These are phyloP conservation scores for Parascedosporium putredinis DNA, from an alignment of 2,329 filamentous ascomycete species.

Conservation along the genomic window DNA sequence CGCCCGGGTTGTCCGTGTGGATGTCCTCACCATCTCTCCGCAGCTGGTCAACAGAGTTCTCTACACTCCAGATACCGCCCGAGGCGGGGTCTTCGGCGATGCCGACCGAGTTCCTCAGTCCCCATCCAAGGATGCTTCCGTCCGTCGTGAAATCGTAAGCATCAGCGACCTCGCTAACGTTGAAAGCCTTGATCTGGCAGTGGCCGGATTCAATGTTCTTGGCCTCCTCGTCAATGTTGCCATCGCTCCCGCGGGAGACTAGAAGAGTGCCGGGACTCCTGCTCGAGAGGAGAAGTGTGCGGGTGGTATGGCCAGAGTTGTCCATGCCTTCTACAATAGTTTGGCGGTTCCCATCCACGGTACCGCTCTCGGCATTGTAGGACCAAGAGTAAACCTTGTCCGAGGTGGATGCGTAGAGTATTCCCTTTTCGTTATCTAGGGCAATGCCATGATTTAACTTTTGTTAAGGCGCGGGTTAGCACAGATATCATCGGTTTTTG, in stretches of 20 bases:
- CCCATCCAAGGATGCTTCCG: conserved; percentile 46
- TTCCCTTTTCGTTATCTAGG: conserved; percentile 33
- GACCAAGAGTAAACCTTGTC: conserved; percentile 46
- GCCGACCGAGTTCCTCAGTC: conserved; percentile 59
- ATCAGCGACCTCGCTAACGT: conserved; percentile 15
- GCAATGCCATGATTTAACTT: conserved; percentile 41
- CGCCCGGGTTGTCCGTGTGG: conserved; percentile 57
- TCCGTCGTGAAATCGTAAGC: conserved; percentile 32
- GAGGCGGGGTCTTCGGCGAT: conserved; percentile 45
- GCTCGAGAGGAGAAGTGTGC: conserved; percentile 49
- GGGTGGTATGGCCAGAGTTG: conserved; percentile 47
- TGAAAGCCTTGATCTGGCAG: conserved; percentile 47
- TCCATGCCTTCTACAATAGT: conserved; percentile 48
- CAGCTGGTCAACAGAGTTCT: conserved; percentile 57
- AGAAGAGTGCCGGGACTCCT: conserved; percentile 42
- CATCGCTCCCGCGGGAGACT: conserved; percentile 50
- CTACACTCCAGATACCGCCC: conserved; percentile 45
- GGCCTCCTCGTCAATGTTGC: conserved; percentile 45
- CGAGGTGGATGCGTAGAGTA: conserved; percentile 38
- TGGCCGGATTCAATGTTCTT: conserved; percentile 38
- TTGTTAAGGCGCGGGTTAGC: neutral
- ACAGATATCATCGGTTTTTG: too few relatives aligned
- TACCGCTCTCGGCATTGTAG: conserved; percentile 42
- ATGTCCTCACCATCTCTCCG: conserved; percentile 42
- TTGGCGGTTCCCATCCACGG: conserved; percentile 26